These are phyloP conservation scores for Trichosanthes cucumerina DNA, from an alignment of 306 rosid species.

Conservation along the genomic window DNA sequence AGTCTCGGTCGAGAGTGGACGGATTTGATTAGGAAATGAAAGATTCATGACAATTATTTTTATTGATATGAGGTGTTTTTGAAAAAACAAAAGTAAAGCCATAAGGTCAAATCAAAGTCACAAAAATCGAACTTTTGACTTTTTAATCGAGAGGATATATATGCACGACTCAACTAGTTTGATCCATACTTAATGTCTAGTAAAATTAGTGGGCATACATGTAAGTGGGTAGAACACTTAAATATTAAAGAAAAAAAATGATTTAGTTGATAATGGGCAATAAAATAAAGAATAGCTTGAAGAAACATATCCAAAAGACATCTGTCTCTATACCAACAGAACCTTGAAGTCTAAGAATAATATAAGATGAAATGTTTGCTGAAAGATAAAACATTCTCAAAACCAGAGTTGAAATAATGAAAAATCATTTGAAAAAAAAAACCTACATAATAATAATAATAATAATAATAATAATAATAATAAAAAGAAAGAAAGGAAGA, in stretches of 20 bases:
- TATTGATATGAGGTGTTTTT: too few relatives aligned
- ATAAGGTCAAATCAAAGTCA: too few relatives aligned
- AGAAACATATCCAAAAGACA: background rate
- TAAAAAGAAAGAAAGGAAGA: background rate
- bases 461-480: background rate
- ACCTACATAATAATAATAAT: background rate
- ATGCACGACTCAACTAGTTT: too few relatives aligned
- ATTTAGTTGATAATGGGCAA: background rate
- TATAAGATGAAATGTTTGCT: background rate
- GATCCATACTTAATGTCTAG: too few relatives aligned
- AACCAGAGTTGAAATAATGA: background rate
- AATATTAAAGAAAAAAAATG: background rate
- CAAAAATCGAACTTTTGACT: too few relatives aligned
- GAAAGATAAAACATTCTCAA: background rate
- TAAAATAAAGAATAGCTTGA: background rate
- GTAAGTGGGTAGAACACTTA: background rate
- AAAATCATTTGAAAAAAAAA: background rate
- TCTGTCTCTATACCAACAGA: background rate
- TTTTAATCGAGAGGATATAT: too few relatives aligned
- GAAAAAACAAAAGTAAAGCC: too few relatives aligned
- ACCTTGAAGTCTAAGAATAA: constrained; percentile 3
- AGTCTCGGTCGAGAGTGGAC: too few relatives aligned
- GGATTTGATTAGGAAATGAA: too few relatives aligned
- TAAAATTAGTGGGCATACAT: too few relatives aligned
- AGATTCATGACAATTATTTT: too few relatives aligned